Percentiles rank a stretch among this genome's conserved stretches.
phyloP scores from a whole-genome alignment of 345 rosid genomes.

The Conringia planisiliqua region DNA sequence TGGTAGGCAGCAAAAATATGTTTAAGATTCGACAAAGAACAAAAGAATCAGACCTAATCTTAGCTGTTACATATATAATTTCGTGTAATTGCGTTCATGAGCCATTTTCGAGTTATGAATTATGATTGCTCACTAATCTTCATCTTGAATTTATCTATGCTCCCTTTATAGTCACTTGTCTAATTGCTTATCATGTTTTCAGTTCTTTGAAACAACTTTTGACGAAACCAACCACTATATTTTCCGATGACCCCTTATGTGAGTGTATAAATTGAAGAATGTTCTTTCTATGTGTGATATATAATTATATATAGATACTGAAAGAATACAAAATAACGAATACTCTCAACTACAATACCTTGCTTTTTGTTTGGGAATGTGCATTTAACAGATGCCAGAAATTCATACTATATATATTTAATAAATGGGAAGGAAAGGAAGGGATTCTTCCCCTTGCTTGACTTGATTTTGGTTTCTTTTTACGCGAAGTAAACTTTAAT shows the following conservation, averaged over 20 bases:
- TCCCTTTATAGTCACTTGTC: not conserved
- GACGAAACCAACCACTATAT: not conserved
- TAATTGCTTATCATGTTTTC: not conserved
- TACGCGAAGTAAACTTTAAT: not conserved
- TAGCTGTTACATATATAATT: not conserved
- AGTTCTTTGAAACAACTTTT: not conserved
- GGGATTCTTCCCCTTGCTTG: not conserved
- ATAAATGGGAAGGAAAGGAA: not conserved
- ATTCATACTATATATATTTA: not conserved
- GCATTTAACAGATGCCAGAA: not conserved
- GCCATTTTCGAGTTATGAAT: not conserved
- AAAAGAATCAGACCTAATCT: not conserved
- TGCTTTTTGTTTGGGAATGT: not conserved
- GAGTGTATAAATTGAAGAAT: too few relatives aligned
- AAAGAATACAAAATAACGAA: not conserved
- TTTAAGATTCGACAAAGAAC: not conserved
- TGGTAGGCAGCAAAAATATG: not conserved
- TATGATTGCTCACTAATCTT: slow-evolving; percentile 3
- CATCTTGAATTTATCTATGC: not conserved
- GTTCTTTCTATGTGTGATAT: too few relatives aligned
- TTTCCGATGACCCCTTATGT: not conserved
- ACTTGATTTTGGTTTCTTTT: not conserved
- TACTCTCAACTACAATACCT: not conserved
- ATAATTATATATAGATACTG: too few relatives aligned
- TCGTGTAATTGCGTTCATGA: not conserved